phyloP scores from a whole-genome alignment of 192 early-diverging fungal species.

The Linnemannia hyalina region DNA sequence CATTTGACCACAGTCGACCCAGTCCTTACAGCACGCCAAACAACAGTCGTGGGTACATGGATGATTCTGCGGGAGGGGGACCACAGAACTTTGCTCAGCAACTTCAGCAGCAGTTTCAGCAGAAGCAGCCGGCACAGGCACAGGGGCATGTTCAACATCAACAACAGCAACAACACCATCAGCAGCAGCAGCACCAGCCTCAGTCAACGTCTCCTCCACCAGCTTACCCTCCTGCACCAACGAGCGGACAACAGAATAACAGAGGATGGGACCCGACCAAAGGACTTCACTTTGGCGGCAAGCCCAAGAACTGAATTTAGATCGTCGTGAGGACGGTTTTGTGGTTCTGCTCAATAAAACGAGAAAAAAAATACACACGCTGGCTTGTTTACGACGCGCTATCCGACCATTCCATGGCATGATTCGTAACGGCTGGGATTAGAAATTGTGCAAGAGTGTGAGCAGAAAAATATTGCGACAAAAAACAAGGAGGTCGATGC shows the following conservation, averaged over 20 bases:
- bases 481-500: no score
- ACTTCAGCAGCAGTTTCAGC: conserved; percentile 37
- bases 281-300: conserved; percentile 45
- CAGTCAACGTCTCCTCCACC: conserved; percentile 5
- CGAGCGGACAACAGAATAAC: background rate
- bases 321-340: background rate
- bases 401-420: no score
- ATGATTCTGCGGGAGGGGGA: background rate
- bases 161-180: conserved; percentile 8
- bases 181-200: background rate
- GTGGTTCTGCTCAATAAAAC: background rate
- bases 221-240: background rate
- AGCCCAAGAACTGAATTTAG: conserved; percentile 26
- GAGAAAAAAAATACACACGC: no score
- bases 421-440: no score
- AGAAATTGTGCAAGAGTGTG: no score
- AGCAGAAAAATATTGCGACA: no score
- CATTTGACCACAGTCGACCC: background rate
- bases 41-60: background rate
- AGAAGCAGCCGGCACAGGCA: conserved; percentile 24
- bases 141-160: background rate
- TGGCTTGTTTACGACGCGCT: no score
- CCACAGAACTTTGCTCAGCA: conserved; percentile 39
- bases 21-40: conserved; percentile 13
- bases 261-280: conserved; percentile 44